Conservation (phyloP, 2,329 filamentous ascomycete species). For the Macrophomina tecta region DNA sequence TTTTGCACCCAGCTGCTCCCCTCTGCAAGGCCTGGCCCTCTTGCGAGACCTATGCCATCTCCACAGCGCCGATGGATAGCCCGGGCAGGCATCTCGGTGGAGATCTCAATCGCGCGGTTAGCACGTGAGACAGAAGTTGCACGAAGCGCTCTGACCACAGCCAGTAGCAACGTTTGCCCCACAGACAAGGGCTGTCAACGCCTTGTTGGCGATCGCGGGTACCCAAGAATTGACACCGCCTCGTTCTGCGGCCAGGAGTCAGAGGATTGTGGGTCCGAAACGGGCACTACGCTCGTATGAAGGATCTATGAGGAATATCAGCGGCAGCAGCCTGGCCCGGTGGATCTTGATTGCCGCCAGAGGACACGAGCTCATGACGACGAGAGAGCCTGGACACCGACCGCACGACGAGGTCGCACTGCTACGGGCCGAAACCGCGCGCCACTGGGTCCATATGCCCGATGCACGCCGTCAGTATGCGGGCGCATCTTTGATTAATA, state of each 20-base stretch:
- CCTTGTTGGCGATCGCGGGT: slow-evolving; percentile 7
- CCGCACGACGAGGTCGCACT: slow-evolving; percentile 19
- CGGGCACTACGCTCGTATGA: slow-evolving; percentile 14
- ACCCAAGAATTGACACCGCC: slow-evolving; percentile 13
- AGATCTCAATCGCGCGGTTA: slow-evolving; percentile 13
- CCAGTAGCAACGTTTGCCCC: slow-evolving; percentile 19
- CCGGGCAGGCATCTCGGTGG: slow-evolving; percentile 3
- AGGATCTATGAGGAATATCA: slow-evolving; percentile 2
- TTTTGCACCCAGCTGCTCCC: slow-evolving; percentile 11
- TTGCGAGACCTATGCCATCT: not conserved
- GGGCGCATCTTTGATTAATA: slow-evolving; percentile 22
- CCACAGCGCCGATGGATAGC: not conserved
- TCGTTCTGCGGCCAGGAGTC: slow-evolving; percentile 3
- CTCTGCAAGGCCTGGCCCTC: slow-evolving; percentile 5
- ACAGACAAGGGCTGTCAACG: slow-evolving; percentile 19
- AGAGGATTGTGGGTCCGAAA: slow-evolving; percentile 17
- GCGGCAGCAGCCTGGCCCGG: not conserved
- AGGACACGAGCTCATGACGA: slow-evolving; percentile 9
- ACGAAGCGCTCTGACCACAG: slow-evolving; percentile 24
- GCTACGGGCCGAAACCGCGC: slow-evolving; percentile 18
- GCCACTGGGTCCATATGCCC: slow-evolving; percentile 5
- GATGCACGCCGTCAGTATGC: slow-evolving; percentile 21
- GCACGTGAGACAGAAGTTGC: slow-evolving; percentile 18
- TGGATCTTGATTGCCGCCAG: slow-evolving; percentile 9
- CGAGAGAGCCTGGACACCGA: not conserved